phyloP scores from a whole-genome alignment of 2,329 filamentous ascomycete genomes.

The Colletotrichum orchidophilum region DNA sequence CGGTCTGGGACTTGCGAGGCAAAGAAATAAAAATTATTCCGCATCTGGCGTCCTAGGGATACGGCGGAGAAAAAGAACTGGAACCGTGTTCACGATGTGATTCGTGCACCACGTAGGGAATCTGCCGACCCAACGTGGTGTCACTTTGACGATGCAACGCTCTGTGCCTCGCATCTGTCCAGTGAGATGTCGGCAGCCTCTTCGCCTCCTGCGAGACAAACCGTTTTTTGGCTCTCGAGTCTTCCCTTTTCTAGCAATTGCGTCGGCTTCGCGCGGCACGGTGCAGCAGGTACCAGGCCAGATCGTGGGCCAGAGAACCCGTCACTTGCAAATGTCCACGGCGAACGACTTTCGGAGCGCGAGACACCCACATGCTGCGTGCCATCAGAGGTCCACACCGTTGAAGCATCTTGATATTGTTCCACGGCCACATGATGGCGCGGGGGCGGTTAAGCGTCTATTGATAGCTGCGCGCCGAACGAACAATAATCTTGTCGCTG shows the following conservation, averaged over 20 bases:
- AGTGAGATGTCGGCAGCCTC: constrained; percentile 18
- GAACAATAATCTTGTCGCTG: neutral
- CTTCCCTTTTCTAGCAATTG: constrained; percentile 15
- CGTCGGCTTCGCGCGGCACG: constrained; percentile 27
- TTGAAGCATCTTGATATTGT: constrained; percentile 7
- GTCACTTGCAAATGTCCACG: constrained; percentile 3
- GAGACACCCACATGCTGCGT: neutral
- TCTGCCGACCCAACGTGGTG: constrained; percentile 23
- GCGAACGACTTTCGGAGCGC: constrained; percentile 4
- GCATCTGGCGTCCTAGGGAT: neutral
- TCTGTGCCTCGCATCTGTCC: constrained; percentile 15
- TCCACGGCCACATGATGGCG: constrained; percentile 27
- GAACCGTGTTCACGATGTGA: constrained; percentile 25
- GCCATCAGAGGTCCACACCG: neutral
- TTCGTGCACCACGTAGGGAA: constrained; percentile 27
- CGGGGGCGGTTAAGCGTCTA: constrained; percentile 4
- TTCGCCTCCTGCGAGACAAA: constrained; percentile 7
- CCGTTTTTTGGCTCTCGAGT: neutral
- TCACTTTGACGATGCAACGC: constrained; percentile 32
- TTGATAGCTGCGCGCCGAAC: neutral
- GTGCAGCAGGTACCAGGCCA: constrained; percentile 26
- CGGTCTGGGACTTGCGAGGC: constrained; percentile 17
- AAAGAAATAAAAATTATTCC: constrained; percentile 6
- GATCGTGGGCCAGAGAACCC: constrained; percentile 7
- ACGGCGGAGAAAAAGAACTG: constrained; percentile 15